phyloP scores from a whole-genome alignment of 2,329 filamentous ascomycete species.

The Hymenoscyphus repandus region DNA sequence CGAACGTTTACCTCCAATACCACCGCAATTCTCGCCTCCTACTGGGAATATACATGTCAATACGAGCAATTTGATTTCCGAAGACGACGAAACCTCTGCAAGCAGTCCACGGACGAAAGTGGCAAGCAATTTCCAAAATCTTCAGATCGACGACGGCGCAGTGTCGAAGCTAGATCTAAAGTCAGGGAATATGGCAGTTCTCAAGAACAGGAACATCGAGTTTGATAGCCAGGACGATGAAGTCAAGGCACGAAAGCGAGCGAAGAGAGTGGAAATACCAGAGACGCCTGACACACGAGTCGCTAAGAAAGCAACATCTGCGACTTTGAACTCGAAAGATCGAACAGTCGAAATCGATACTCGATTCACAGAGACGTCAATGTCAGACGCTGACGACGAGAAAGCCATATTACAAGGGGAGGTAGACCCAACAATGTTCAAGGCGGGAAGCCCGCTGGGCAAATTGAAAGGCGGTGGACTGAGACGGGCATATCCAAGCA shows the following conservation, averaged over 20 bases:
- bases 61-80: too few species aligned
- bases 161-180: too few species aligned
- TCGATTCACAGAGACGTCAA: constrained; percentile 8
- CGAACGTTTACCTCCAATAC: not conserved
- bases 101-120: not conserved
- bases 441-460: constrained; percentile 11
- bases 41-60: not conserved
- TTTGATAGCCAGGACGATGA: too few species aligned
- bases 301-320: not conserved
- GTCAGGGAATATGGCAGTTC: too few species aligned
- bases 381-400: constrained; percentile 12
- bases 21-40: not conserved
- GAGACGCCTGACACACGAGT: constrained; percentile 21
- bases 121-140: not conserved
- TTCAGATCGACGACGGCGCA: too few species aligned
- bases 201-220: too few species aligned
- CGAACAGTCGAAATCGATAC: constrained; percentile 2
- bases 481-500: constrained; percentile 24
- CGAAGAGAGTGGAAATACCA: constrained; percentile 2
- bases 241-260: too few species aligned
- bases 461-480: constrained; percentile 14
- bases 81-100: too few species aligned
- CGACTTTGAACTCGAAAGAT: too few species aligned
- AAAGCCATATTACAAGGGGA: constrained; percentile 18
- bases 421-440: constrained; percentile 27